phyloP scores from a whole-genome alignment of 345 rosid species.

The Eucalyptus fibrosa region DNA sequence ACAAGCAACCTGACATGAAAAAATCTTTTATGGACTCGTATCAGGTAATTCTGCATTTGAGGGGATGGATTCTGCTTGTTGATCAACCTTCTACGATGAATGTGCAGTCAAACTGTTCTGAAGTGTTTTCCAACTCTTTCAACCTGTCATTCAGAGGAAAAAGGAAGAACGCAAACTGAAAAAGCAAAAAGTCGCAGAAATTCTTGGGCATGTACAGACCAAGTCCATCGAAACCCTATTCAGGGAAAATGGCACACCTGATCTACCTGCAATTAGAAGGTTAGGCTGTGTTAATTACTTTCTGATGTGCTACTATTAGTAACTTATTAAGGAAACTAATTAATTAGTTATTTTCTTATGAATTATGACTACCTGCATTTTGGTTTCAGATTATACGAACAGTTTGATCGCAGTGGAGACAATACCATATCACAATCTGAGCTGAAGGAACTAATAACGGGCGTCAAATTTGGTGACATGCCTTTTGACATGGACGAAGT shows the following conservation, averaged over 20 bases:
- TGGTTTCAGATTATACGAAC: slow-evolving; percentile 7
- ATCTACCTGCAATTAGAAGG: slow-evolving; percentile 4
- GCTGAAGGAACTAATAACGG: slow-evolving; percentile 1
- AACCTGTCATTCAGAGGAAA: slow-evolving; percentile 16
- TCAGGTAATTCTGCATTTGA: background rate
- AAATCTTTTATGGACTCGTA: background rate
- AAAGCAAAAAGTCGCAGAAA: slow-evolving; percentile 4
- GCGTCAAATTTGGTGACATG: slow-evolving; percentile 4
- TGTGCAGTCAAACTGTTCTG: background rate
- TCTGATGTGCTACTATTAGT: background rate
- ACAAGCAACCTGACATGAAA: background rate
- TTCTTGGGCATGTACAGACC: background rate
- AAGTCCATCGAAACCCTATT: slow-evolving; percentile 3
- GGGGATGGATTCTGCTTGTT: background rate
- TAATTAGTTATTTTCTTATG: background rate
- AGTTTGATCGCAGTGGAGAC: slow-evolving; percentile 1
- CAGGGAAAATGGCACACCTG: slow-evolving; percentile 10
- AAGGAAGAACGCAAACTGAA: slow-evolving; percentile 7
- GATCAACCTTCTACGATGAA: background rate
- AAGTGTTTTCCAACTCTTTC: background rate
- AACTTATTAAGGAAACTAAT: background rate
- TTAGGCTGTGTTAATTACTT: background rate
- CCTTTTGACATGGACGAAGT: slow-evolving; percentile 7
- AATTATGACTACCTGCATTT: background rate
- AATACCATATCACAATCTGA: slow-evolving; percentile 4